Percentiles rank a stretch among this genome's conserved stretches.
Evolutionary conservation across 2,329 filamentous ascomycete species (phyloP).

Genomic region (Chaetomium strumarium): DNA sequence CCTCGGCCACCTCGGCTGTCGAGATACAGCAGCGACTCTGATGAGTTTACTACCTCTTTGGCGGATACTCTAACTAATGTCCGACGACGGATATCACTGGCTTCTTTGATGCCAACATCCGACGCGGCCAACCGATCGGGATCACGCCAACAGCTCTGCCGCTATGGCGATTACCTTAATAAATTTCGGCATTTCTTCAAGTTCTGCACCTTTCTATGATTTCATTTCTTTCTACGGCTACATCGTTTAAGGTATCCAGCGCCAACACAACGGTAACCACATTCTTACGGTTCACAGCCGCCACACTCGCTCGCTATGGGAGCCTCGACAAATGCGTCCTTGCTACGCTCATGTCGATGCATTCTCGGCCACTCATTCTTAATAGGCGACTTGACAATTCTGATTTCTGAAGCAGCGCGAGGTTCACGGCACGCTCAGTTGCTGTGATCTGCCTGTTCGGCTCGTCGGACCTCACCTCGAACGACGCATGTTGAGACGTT

Average conservation of each 20-base stretch:
- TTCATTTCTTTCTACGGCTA: background rate
- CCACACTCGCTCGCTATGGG: slow-evolving; percentile 9
- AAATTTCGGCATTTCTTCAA: background rate
- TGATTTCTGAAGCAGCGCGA: background rate
- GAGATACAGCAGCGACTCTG: background rate
- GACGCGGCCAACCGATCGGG: no score
- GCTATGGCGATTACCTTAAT: background rate
- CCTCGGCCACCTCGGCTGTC: background rate
- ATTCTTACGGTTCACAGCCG: slow-evolving; percentile 3
- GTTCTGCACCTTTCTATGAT: slow-evolving; percentile 1
- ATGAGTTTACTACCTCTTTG: no score
- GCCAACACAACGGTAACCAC: slow-evolving; percentile 16
- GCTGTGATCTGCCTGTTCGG: slow-evolving; percentile 4
- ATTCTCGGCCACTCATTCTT: slow-evolving; percentile 5
- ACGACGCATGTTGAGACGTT: slow-evolving; percentile 7
- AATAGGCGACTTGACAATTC: background rate
- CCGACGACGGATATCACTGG: no score
- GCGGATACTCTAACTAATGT: no score
- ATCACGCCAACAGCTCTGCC: no score
- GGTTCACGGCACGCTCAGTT: background rate
- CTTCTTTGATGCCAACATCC: no score
- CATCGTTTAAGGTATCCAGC: slow-evolving; percentile 12
- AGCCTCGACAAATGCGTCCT: background rate
- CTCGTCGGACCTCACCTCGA: background rate
- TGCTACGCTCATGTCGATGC: background rate